Base-by-base conservation (phyloP, 1,139 yeast genomes). In the Blastobotrys serpentis region DNA sequence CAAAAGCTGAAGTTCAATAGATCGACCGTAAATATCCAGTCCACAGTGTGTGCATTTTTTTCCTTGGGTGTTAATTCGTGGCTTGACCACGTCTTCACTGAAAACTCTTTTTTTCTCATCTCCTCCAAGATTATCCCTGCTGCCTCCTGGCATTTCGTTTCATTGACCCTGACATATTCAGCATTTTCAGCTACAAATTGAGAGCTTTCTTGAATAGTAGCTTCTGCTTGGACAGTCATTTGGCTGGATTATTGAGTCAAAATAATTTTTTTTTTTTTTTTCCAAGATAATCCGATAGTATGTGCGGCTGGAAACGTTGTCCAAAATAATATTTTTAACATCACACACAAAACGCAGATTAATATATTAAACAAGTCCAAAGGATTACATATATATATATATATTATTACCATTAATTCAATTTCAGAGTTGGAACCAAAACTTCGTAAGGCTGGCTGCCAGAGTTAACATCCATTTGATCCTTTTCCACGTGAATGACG, bases 401-500 rank as follows among this genome's bases (percentile, higher is more conserved):
- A n/a, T n/a, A n/a, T n/a, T n/a, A n/a, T n/a, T n/a, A n/a, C n/a
- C n/a, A 11, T 29, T 36, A 11, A 19, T 36, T 36, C 23, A 36
- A n/a, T 36, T 36, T 23, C 41, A 48, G 23, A 10, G 42, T 21
- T 23, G 97, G 96, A 52, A 88, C 79, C 48, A 83, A 66, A 34
- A 87, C 67, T 59, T 84, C 86, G 65, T 87, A 89, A 38, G 74
- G 81, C 33, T 76, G 74, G 3, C 90, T 81, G 30, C 73, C 70
- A 41, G 86, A 79, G n/a, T 72, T 67, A 1, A 69, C 60, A 52
- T 77, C 74, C n/a, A 56, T 59, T 18, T 75, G 73, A 55, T 85
- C 82, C 48, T 74, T 73, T 63, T 89, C 96, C 46, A 86, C 84
- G 58, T 83, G 88, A 38, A 88, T 66, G 1, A 86, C 79, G 6